Evolutionary conservation across 148 eudicot genomes (phyloP).

Genomic region (Talinum fruticosum): DNA sequence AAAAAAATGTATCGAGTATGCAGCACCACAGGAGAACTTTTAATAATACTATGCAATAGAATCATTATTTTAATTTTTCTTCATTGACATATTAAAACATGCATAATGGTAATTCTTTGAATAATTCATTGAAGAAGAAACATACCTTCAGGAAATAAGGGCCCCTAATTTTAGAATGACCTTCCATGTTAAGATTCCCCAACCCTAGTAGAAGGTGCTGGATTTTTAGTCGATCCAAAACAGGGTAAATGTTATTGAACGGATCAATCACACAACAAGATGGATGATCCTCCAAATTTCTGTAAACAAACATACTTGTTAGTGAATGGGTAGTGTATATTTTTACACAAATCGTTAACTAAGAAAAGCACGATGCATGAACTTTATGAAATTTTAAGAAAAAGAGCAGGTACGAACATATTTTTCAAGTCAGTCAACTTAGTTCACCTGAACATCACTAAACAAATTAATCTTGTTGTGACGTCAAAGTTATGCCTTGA

Average conservation of each 20-base stretch:
- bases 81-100: not conserved
- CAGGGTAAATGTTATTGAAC: conserved; percentile 60
- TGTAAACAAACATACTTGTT: conserved; percentile 29
- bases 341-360: not conserved
- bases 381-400: not conserved
- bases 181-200: conserved; percentile 45
- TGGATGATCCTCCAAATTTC: conserved; percentile 50
- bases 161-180: conserved; percentile 56
- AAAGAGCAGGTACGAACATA: not conserved
- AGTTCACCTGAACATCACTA: not conserved
- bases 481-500: not conserved
- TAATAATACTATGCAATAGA: not conserved
- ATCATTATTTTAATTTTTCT: not conserved
- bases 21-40: not conserved
- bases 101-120: not conserved
- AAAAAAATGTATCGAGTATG: not conserved
- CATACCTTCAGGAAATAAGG: conserved; percentile 78
- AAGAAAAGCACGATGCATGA: not conserved
- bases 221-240: conserved; percentile 72
- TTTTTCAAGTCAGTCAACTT: not conserved
- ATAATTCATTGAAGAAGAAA: not conserved
- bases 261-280: conserved; percentile 77
- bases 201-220: conserved; percentile 70
- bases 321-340: conserved; percentile 11
- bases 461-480: not conserved